Conservation (phyloP, 2,329 filamentous ascomycete species). For the Talaromyces sp. region DNA sequence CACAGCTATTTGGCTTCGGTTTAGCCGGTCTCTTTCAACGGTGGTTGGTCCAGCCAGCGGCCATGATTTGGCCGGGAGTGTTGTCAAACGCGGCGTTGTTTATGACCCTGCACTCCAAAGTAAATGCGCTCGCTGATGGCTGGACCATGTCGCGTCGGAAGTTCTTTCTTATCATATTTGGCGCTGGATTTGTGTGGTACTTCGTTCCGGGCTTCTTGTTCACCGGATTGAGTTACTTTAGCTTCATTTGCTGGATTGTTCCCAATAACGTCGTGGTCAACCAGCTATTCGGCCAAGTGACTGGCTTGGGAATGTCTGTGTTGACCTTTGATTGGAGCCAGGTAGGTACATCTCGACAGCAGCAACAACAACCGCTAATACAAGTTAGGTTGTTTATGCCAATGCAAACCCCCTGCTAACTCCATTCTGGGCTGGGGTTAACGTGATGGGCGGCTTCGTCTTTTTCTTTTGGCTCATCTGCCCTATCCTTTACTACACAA, state of each 20-base stretch:
- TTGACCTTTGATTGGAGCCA: slow-evolving; percentile 74
- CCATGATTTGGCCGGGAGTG: slow-evolving; percentile 61
- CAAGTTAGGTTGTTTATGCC: slow-evolving; percentile 48
- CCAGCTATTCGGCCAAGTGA: slow-evolving; percentile 65
- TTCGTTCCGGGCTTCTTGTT: slow-evolving; percentile 59
- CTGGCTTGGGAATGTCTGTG: slow-evolving; percentile 62
- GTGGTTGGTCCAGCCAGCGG: slow-evolving; percentile 54
- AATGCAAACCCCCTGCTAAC: slow-evolving; percentile 63
- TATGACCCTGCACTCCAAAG: slow-evolving; percentile 28
- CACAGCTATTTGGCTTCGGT: slow-evolving; percentile 59
- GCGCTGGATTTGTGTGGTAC: slow-evolving; percentile 29
- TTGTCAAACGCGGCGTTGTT: slow-evolving; percentile 48
- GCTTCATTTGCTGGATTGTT: slow-evolving; percentile 65
- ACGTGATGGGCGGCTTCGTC: slow-evolving; percentile 40
- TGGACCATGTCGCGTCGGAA: slow-evolving; percentile 34
- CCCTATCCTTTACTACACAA: slow-evolving; percentile 46
- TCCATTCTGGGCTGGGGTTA: slow-evolving; percentile 46
- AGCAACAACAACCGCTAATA: not conserved
- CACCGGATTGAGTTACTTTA: slow-evolving; percentile 64
- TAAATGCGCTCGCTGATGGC: slow-evolving; percentile 35
- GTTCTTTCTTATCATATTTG: slow-evolving; percentile 31
- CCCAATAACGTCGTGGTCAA: slow-evolving; percentile 65
- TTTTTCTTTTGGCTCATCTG: slow-evolving; percentile 42
- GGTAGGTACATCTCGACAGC: slow-evolving; percentile 29
- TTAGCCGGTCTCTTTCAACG: slow-evolving; percentile 55